These are phyloP conservation scores for Pseudocercospora musae DNA, from an alignment of 2,329 filamentous ascomycete genomes.

Conservation along the genomic window DNA sequence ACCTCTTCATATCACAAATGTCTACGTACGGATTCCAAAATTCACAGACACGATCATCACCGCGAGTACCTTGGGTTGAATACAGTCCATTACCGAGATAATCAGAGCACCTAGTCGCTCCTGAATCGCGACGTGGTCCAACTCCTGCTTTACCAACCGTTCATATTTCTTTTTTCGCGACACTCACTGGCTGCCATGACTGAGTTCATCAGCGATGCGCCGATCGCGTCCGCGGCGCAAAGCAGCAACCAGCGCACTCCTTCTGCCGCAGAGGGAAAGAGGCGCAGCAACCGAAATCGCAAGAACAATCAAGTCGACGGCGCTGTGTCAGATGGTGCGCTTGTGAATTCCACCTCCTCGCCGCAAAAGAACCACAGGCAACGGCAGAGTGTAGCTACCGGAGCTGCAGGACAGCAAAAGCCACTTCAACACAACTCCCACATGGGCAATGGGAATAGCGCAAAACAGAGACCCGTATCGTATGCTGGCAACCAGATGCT, in stretches of 20 bases:
- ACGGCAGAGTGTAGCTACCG: slow-evolving; percentile 20
- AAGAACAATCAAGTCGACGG: slow-evolving; percentile 26
- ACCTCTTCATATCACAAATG: slow-evolving; percentile 23
- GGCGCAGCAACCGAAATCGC: slow-evolving; percentile 31
- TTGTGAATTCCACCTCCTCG: slow-evolving; percentile 22
- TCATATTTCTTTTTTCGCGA: slow-evolving; percentile 9
- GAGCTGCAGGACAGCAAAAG: slow-evolving; percentile 6
- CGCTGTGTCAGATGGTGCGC: slow-evolving; percentile 28
- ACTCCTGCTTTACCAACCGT: slow-evolving; percentile 7
- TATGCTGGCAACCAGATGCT: slow-evolving; percentile 40
- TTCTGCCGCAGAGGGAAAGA: slow-evolving; percentile 24
- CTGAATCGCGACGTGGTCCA: not conserved
- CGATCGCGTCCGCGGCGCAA: slow-evolving; percentile 14
- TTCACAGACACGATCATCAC: slow-evolving; percentile 16
- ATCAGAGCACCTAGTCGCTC: slow-evolving; percentile 5
- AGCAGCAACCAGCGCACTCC: slow-evolving; percentile 24
- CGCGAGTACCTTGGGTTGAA: slow-evolving; percentile 20
- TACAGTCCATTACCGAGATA: slow-evolving; percentile 25
- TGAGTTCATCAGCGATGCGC: slow-evolving; percentile 18
- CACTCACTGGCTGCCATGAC: slow-evolving; percentile 14
- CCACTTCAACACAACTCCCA: slow-evolving; percentile 21
- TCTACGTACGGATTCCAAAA: slow-evolving; percentile 21
- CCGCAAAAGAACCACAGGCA: slow-evolving; percentile 26
- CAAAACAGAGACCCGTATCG: slow-evolving; percentile 39
- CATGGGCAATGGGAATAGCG: slow-evolving; percentile 21